These are phyloP conservation scores for Iberis amara DNA, from an alignment of 441 rosid genomes.

Conservation along the genomic window DNA sequence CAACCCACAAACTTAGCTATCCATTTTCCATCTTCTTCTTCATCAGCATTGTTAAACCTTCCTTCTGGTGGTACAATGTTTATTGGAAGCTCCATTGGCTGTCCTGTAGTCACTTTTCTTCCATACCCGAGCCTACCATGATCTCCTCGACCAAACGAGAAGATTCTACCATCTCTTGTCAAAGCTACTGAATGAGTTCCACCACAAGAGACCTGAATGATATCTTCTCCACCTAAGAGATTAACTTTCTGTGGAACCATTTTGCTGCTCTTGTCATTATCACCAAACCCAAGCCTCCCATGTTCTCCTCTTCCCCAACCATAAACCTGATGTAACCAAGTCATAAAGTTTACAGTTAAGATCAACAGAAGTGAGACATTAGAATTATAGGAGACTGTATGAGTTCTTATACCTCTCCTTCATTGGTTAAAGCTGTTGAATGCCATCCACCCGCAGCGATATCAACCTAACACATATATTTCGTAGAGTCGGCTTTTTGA, in stretches of 20 bases:
- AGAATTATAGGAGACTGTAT: background rate
- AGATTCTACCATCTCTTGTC: conserved; percentile 75
- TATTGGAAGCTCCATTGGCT: conserved; percentile 83
- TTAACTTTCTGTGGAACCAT: conserved; percentile 93
- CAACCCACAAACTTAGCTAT: conserved; percentile 70
- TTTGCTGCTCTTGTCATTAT: conserved; percentile 95
- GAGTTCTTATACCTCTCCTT: conserved; percentile 60
- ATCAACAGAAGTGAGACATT: background rate
- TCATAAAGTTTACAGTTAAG: conserved; percentile 11
- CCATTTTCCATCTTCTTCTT: conserved; percentile 62
- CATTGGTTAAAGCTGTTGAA: conserved; percentile 77
- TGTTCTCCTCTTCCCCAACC: conserved; percentile 99
- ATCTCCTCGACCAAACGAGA: conserved; percentile 95
- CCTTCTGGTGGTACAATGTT: conserved; percentile 45
- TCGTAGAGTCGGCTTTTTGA: background rate
- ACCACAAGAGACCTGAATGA: conserved; percentile 96
- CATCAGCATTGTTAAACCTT: conserved; percentile 32
- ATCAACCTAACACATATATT: conserved; percentile 71
- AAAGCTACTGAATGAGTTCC: conserved; percentile 98
- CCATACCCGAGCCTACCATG: conserved; percentile 95
- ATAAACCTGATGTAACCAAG: conserved; percentile 54
- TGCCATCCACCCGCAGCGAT: conserved; percentile 99
- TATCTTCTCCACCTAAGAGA: conserved; percentile 71
- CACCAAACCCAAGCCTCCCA: conserved; percentile 96
- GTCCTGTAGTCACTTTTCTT: conserved; percentile 82